Evolutionary conservation across 2,329 filamentous ascomycete species (phyloP).

Genomic region (Aspergillus amoenus): DNA sequence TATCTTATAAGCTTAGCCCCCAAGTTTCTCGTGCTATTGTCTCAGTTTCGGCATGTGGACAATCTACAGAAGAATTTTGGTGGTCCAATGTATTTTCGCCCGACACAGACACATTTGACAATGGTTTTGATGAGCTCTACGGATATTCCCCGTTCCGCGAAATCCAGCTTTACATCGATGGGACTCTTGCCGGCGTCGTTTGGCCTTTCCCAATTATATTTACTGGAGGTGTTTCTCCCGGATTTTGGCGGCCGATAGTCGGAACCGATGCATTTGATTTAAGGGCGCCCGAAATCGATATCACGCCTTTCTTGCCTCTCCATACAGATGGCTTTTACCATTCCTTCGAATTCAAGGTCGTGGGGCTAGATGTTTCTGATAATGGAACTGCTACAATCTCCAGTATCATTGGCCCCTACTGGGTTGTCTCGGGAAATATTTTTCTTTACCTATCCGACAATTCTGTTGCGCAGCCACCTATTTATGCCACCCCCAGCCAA

Average conservation of each 20-base stretch:
- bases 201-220: conserved; percentile 85
- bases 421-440: conserved; percentile 76
- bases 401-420: conserved; percentile 61
- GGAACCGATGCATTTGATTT: conserved; percentile 78
- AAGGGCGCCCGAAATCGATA: conserved; percentile 76
- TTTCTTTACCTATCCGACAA: conserved; percentile 67
- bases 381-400: conserved; percentile 51
- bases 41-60: conserved; percentile 74
- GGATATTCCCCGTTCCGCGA: conserved; percentile 76
- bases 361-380: conserved; percentile 61
- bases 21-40: conserved; percentile 70
- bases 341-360: conserved; percentile 66
- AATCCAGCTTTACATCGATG: conserved; percentile 74
- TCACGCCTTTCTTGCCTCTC: conserved; percentile 71
- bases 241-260: conserved; percentile 74
- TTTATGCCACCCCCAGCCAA: not conserved
- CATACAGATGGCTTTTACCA: conserved; percentile 66
- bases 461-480: conserved; percentile 34
- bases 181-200: conserved; percentile 67
- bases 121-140: conserved; percentile 56
- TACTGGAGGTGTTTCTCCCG: conserved; percentile 75
- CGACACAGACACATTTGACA: conserved; percentile 59
- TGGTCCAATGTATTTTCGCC: conserved; percentile 73
- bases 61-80: conserved; percentile 79
- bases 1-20: conserved; percentile 61